These are phyloP conservation scores for Furcasterigmium furcatum DNA, from an alignment of 2,329 filamentous ascomycete genomes.

Conservation along the genomic window DNA sequence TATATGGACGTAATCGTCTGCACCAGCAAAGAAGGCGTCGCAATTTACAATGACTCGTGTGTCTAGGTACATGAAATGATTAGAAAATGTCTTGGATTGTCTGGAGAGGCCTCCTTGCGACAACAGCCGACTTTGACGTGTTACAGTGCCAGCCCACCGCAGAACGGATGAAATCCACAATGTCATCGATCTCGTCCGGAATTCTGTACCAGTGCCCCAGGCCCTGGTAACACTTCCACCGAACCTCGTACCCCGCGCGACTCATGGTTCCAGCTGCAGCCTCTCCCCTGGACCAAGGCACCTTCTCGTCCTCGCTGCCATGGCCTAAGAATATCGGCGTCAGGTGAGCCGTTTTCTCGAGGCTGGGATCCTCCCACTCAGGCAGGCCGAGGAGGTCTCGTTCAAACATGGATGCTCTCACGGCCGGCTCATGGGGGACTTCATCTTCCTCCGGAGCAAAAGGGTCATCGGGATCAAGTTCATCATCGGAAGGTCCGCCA, in stretches of 20 bases:
- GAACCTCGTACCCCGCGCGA: slow-evolving; percentile 26
- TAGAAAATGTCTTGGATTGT: no score
- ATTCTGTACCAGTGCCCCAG: slow-evolving; percentile 46
- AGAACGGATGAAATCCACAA: slow-evolving; percentile 16
- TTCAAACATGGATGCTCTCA: slow-evolving; percentile 22
- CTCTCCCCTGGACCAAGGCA: slow-evolving; percentile 26
- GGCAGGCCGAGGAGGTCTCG: slow-evolving; percentile 25
- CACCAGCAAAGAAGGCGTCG: no score
- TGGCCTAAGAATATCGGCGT: slow-evolving; percentile 42
- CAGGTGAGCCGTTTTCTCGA: slow-evolving; percentile 8
- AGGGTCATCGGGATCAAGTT: slow-evolving; percentile 18
- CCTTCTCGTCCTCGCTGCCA: slow-evolving; percentile 33
- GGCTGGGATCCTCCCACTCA: slow-evolving; percentile 10
- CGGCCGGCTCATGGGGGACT: slow-evolving; percentile 4
- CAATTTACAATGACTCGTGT: no score
- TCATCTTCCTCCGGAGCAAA: slow-evolving; percentile 15
- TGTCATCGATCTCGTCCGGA: slow-evolving; percentile 43
- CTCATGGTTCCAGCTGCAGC: slow-evolving; percentile 22
- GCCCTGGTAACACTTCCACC: slow-evolving; percentile 33
- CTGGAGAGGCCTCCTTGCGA: no score
- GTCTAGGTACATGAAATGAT: no score
- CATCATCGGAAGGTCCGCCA: slow-evolving; percentile 5
- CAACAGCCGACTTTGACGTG: no score
- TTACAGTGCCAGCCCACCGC: background rate
- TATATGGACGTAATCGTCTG: no score